A percentile compares a stretch with the other conserved stretches of the same genome.
Conservation (phyloP, 1,284 basidiomycete genomes). For the Mycosarcoma mackinlayi region DNA sequence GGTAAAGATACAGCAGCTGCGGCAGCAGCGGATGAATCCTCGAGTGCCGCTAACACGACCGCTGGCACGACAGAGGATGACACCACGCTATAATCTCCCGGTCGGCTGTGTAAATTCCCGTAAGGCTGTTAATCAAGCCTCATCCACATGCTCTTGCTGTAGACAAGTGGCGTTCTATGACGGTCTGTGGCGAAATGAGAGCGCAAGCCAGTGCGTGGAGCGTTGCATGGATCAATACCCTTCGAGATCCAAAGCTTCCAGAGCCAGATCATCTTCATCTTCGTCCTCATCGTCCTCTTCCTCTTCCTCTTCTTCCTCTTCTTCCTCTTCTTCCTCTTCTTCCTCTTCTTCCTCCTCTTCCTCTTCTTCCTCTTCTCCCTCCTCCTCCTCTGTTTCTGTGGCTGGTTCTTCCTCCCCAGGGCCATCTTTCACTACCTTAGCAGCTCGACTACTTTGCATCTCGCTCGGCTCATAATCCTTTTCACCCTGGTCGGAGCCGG, state of each 20-base stretch:
- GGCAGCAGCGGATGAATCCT: not conserved
- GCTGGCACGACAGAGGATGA: conserved; percentile 13
- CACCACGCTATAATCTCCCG: conserved; percentile 7
- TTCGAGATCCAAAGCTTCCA: conserved; percentile 91
- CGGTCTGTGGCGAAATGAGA: too few species aligned
- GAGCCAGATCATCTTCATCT: conserved; percentile 98
- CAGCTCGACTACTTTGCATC: not conserved
- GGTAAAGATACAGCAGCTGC: conserved; percentile 5
- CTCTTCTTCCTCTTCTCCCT: conserved; percentile 15
- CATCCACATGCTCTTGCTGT: too few species aligned
- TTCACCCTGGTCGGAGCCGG: not conserved
- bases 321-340: conserved; percentile 38
- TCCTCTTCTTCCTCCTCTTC: conserved; percentile 28
- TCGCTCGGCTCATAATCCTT: not conserved
- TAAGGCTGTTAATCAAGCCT: too few species aligned
- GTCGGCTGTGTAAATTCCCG: too few species aligned
- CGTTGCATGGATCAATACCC: conserved; percentile 22
- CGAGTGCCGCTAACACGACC: conserved; percentile 3
- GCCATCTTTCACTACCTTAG: not conserved
- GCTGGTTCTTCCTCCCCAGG: not conserved
- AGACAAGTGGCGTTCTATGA: too few species aligned
- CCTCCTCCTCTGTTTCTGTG: conserved; percentile 4
- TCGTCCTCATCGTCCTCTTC: conserved; percentile 79
- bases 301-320: conserved; percentile 42
- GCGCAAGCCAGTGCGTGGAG: not conserved